phyloP scores from a whole-genome alignment of 768 basidiomycete genomes.

The Lyophyllum shimeji region DNA sequence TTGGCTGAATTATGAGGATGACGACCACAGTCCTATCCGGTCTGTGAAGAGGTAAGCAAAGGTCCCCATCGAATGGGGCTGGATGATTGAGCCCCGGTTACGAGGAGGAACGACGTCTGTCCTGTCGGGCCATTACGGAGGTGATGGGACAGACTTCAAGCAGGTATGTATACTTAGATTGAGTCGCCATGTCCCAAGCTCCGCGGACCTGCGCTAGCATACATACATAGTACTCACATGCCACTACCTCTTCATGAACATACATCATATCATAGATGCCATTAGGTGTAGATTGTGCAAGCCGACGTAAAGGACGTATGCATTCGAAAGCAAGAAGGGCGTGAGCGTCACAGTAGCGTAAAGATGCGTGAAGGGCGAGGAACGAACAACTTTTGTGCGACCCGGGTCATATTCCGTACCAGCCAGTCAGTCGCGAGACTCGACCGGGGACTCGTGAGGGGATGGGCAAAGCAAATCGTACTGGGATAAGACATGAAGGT shows the following conservation, averaged over 20 bases:
- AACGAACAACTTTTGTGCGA: conserved; percentile 2
- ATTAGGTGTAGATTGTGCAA: not conserved
- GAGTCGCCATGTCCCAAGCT: too few relatives aligned
- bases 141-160: too few relatives aligned
- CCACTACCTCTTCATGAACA: not conserved
- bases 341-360: conserved; percentile 1
- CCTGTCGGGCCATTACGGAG: too few relatives aligned
- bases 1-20: too few relatives aligned
- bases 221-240: too few relatives aligned
- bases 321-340: conserved; percentile 2
- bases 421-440: not conserved
- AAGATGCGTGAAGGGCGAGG: conserved; percentile 3
- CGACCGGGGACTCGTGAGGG: conserved; percentile 3
- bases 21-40: too few relatives aligned
- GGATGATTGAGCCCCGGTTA: too few relatives aligned
- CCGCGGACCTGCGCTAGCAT: too few relatives aligned
- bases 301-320: not conserved
- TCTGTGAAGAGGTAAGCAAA: too few relatives aligned
- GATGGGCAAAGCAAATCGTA: conserved; percentile 1
- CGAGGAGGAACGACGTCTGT: too few relatives aligned
- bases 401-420: not conserved
- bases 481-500: not conserved
- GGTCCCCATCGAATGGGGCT: too few relatives aligned
- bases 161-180: too few relatives aligned
- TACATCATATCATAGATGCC: not conserved